Conservation (phyloP, 2,329 filamentous ascomycete genomes). For the Mycosphaerella arachidis region DNA sequence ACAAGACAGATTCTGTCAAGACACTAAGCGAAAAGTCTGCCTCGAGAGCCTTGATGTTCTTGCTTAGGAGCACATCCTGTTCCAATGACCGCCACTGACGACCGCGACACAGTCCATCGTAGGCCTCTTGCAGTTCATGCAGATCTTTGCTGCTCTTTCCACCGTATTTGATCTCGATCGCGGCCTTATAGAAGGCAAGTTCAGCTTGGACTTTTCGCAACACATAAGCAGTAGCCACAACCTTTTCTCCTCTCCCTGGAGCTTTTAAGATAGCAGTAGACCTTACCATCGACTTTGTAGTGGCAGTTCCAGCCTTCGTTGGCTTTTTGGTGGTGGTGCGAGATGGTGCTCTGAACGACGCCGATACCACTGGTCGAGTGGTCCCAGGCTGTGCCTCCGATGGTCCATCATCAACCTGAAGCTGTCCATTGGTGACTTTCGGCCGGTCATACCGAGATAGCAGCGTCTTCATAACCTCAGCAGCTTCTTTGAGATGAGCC, state of each 20-base stretch:
- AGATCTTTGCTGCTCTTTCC: not conserved
- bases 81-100: slow-evolving; percentile 10
- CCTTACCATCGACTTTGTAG: not conserved
- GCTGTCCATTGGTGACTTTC: not conserved
- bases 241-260: not conserved
- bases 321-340: not conserved
- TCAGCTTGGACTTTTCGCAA: not conserved
- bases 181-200: slow-evolving; percentile 3
- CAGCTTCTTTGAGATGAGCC: slow-evolving; percentile 18
- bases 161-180: slow-evolving; percentile 8
- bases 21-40: slow-evolving; percentile 50
- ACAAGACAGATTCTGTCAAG: slow-evolving; percentile 80
- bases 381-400: not conserved
- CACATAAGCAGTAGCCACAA: not conserved
- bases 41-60: slow-evolving; percentile 46
- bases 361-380: not conserved
- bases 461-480: slow-evolving; percentile 4
- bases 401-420: not conserved
- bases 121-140: slow-evolving; percentile 2
- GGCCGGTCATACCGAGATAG: slow-evolving; percentile 5
- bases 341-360: not conserved
- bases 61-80: slow-evolving; percentile 11
- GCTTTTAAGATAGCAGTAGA: not conserved
- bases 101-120: slow-evolving; percentile 1
- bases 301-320: not conserved